A percentile compares a stretch with the other conserved stretches of the same genome.
These are phyloP conservation scores for Arxiozyma bovina DNA, from an alignment of 1,139 yeast genomes.

Conservation along the genomic window DNA sequence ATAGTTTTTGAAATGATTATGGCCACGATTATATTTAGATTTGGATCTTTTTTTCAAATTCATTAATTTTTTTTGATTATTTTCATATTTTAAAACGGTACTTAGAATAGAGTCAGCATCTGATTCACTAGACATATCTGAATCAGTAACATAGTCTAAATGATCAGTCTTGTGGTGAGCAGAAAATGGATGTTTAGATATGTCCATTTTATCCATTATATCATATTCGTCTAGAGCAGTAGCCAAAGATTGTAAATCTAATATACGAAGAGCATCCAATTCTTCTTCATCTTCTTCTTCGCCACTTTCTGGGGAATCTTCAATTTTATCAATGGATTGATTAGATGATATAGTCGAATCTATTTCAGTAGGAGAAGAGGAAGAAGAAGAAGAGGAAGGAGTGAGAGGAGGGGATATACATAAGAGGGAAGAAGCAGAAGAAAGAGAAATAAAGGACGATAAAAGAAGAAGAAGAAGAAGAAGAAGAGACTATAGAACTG, in stretches of 20 bases:
- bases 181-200: background rate
- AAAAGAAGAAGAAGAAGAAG: background rate
- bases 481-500: no score
- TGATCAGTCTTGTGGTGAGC: background rate
- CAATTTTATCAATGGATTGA: background rate
- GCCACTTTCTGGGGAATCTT: background rate
- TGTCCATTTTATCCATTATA: constrained; percentile 4
- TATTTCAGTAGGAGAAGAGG: background rate
- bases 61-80: constrained; percentile 2
- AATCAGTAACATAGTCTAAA: background rate
- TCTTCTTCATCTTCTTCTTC: constrained; percentile 5
- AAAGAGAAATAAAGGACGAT: background rate
- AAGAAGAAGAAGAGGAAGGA: background rate
- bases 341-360: background rate
- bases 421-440: background rate
- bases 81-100: constrained; percentile 1
- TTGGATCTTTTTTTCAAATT: constrained; percentile 3
- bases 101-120: background rate
- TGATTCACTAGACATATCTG: background rate
- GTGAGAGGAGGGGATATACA: background rate
- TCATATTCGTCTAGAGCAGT: constrained; percentile 24
- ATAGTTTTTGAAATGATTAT: constrained; percentile 7
- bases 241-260: constrained; percentile 14
- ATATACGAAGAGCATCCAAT: background rate
- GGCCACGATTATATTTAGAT: constrained; percentile 5